phyloP scores from a whole-genome alignment of 805 yeast species.

The Barnettozyma vustinii region DNA sequence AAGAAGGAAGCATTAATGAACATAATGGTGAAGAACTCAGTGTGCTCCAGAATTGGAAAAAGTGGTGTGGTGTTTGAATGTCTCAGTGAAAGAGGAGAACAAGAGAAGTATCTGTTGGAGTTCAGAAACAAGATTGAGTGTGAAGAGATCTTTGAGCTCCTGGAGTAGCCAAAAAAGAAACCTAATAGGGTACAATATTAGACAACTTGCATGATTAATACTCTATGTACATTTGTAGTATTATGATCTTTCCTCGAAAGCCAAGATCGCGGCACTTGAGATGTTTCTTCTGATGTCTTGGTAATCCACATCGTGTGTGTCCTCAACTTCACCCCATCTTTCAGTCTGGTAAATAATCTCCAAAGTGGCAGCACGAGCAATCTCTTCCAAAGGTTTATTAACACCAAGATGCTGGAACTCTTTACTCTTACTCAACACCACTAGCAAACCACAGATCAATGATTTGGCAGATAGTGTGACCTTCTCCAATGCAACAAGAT shows the following conservation, averaged over 20 bases:
- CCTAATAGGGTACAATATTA: not conserved
- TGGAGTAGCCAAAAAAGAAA: constrained; percentile 5
- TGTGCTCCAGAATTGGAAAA: constrained; percentile 19
- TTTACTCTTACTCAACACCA: constrained; percentile 46
- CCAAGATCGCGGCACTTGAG: constrained; percentile 67
- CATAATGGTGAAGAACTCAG: constrained; percentile 13
- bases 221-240: not conserved
- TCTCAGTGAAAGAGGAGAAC: constrained; percentile 18
- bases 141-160: constrained; percentile 17
- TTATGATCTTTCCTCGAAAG: constrained; percentile 26
- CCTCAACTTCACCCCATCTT: constrained; percentile 98
- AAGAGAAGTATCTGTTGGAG: constrained; percentile 18
- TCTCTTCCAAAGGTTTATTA: constrained; percentile 55
- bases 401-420: constrained; percentile 31
- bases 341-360: constrained; percentile 83
- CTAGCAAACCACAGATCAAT: constrained; percentile 71
- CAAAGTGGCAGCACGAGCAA: constrained; percentile 71
- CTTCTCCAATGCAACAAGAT: constrained; percentile 83
- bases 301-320: constrained; percentile 95
- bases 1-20: constrained; percentile 2
- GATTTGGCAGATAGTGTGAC: constrained; percentile 85
- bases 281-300: constrained; percentile 82
- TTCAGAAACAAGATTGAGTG: constrained; percentile 20
- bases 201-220: not conserved
- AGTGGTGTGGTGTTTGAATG: constrained; percentile 19